Percentiles rank a stretch among this genome's conserved stretches.
These are phyloP conservation scores for Acer negundo DNA, from an alignment of 345 rosid species.

Conservation along the genomic window DNA sequence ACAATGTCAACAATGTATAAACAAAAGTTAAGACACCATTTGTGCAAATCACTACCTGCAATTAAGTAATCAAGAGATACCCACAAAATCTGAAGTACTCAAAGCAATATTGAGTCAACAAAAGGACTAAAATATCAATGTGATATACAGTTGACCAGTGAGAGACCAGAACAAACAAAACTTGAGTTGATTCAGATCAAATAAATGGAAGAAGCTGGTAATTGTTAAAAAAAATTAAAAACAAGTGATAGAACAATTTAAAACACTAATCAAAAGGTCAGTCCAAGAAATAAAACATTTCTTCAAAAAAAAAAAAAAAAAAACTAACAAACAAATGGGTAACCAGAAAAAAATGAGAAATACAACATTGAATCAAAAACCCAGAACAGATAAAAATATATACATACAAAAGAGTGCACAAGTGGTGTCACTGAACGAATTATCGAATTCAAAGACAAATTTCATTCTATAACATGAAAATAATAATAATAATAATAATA, in stretches of 20 bases:
- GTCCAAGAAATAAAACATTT: background rate
- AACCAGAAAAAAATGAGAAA: background rate
- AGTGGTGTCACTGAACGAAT: background rate
- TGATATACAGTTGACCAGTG: background rate
- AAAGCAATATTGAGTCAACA: background rate
- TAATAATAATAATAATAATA: too few relatives aligned
- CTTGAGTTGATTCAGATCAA: constrained; percentile 1
- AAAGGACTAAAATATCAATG: background rate
- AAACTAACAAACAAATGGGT: background rate
- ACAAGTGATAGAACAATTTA: background rate
- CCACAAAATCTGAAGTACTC: background rate
- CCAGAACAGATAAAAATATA: background rate
- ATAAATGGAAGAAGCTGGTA: background rate
- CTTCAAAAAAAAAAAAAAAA: background rate
- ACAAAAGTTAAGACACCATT: background rate
- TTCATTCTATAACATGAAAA: too few relatives aligned
- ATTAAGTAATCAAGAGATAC: background rate
- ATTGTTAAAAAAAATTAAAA: background rate
- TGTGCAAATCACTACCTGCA: background rate
- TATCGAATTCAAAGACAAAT: background rate
- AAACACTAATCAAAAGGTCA: background rate
- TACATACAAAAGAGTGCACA: background rate
- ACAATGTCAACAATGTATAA: background rate
- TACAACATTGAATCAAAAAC: constrained; percentile 1
- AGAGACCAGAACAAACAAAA: background rate